Evolutionary conservation across 2,329 filamentous ascomycete genomes (phyloP), one percentile per base, ranked within the genome.

Genomic region (Stachybotrys elegans): DNA sequence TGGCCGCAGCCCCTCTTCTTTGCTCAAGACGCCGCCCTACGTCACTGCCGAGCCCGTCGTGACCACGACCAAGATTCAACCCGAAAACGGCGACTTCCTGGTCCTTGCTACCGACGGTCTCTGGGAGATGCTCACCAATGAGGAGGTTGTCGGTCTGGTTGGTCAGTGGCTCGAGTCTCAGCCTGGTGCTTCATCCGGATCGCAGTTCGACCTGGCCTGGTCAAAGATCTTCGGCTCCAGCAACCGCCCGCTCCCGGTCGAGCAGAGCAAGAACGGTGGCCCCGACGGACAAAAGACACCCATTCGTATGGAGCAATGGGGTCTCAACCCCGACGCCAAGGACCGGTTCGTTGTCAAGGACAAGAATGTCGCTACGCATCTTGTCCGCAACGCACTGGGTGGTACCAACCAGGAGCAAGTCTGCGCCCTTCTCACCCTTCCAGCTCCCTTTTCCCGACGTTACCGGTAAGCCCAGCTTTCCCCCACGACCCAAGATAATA

Each of bases 121-220:
- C 1, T 98, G 93, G 93, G 93, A 98, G 68, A 97, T 97, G 93
- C 76, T 98, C 49, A 96, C 89, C 39, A 98, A 97, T 57, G 93
- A 98, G 61, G 93, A 98, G 70, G 93, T 96, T 2, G 87, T 98
- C 41, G 93, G 93, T 1, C 79, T 98, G 3, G 93, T 98, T 5
- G 94, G 92, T 14, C 89, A 95, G 65, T 98, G 93, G 93, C 81
- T 98, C 39, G 93, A 98, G 63, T 81, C 80, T 19, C 86, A 96
- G 61, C 70, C 71, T 27, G 63, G 59, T 45, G 67, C 62, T 40
- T 61, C 66, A 4, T 68, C 71, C 36, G 71, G 65, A 46, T 83
- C 84, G 3, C 89, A 88, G 75, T 71, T 93, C 43, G 78, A 84
- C 56, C 68, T 69, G 67, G 76, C 69, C 4, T 93, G 88, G 86